These are phyloP conservation scores for Aspergillus sp. DNA, from an alignment of 2,329 filamentous ascomycete species.

Conservation along the genomic window DNA sequence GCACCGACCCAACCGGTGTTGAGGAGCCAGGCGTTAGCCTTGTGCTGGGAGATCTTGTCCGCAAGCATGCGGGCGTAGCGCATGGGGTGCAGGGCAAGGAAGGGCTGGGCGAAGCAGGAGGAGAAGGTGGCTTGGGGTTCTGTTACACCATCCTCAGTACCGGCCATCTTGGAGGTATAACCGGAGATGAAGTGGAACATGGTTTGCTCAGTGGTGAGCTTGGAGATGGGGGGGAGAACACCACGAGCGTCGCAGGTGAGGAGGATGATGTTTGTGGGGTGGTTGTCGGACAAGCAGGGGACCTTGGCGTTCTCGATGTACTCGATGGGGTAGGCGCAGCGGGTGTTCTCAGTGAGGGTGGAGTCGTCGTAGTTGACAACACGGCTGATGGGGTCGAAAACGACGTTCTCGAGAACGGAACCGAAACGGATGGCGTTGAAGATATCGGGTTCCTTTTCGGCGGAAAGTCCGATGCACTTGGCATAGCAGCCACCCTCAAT, in stretches of 20 bases:
- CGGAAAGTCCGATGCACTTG: conserved; percentile 96
- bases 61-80: conserved; percentile 98
- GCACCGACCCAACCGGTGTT: conserved; percentile 98
- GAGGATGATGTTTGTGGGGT: conserved; percentile 96
- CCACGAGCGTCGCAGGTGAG: conserved; percentile 97
- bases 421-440: conserved; percentile 94
- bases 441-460: conserved; percentile 99
- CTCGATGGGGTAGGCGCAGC: conserved; percentile 97
- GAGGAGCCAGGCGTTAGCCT: conserved; percentile 95
- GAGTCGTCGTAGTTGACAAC: conserved; percentile 93
- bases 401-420: conserved; percentile 96
- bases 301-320: conserved; percentile 99
- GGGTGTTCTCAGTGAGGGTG: conserved; percentile 96
- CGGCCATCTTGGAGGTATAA: conserved; percentile 99
- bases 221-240: conserved; percentile 96
- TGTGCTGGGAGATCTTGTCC: conserved; percentile 94
- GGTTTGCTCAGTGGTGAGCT: conserved; percentile 89
- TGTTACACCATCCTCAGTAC: conserved; percentile 93
- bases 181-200: conserved; percentile 99
- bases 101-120: conserved; percentile 98
- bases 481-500: conserved; percentile 99
- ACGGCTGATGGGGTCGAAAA: conserved; percentile 88
- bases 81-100: conserved; percentile 98
- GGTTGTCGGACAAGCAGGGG: conserved; percentile 80
- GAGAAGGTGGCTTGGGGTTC: conserved; percentile 99